phyloP scores from a whole-genome alignment of 768 basidiomycete genomes.

The Termitomyces sp. region DNA sequence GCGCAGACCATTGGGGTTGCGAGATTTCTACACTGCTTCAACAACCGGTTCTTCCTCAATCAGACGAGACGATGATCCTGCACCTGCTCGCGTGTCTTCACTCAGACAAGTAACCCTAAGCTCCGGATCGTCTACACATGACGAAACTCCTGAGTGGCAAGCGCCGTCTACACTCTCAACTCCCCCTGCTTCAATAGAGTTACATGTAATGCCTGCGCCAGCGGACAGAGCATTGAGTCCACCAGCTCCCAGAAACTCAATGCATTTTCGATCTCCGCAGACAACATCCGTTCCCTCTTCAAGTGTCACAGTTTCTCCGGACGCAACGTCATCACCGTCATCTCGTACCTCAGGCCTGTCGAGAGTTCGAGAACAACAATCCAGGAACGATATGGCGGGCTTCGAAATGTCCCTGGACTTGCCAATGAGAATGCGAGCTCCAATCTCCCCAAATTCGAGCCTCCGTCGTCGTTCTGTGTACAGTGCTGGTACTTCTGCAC shows the following conservation, averaged over 20 bases:
- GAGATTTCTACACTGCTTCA: not conserved
- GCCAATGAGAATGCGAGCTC: not conserved
- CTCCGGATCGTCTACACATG: not conserved
- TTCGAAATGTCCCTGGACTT: not conserved
- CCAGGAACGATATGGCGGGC: not conserved
- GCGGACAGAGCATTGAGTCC: not conserved
- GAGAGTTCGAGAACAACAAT: not conserved
- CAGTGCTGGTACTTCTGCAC: not conserved
- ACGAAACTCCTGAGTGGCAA: too few relatives aligned
- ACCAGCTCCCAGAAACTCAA: not conserved
- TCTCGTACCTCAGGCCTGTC: not conserved
- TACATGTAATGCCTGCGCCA: not conserved
- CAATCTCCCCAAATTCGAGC: not conserved
- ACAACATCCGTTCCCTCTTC: not conserved
- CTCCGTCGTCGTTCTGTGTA: slow-evolving; percentile 1
- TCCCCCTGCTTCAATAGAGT: not conserved
- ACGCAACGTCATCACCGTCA: not conserved
- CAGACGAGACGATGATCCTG: not conserved
- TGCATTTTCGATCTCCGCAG: not conserved
- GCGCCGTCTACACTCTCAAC: not conserved
- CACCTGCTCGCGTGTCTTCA: not conserved
- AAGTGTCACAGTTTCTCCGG: not conserved
- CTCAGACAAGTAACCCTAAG: not conserved
- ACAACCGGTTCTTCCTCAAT: not conserved
- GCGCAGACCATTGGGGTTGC: not conserved